Base-by-base conservation (phyloP, 495 filamentous ascomycete genomes). In the Letharia lupina region DNA sequence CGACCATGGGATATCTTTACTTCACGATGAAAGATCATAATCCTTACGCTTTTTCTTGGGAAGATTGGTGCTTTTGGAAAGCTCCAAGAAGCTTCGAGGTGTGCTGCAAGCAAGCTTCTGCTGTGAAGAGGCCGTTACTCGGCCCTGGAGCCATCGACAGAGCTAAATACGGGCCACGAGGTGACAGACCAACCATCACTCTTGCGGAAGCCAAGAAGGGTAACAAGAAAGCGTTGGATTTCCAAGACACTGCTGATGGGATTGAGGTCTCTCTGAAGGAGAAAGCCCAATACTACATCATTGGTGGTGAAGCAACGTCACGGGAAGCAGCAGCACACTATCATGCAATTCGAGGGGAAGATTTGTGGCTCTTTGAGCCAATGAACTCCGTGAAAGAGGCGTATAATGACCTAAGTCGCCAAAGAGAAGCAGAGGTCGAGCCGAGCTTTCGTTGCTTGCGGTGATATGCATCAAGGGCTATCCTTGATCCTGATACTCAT, bases 1-100 rank as follows among this genome's bases (percentile, higher is more conserved):
- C 54, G 31, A 57, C 54, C 54, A 57, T 57, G 54, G 54, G 54
- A 33, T 57, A 57, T 37, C 39, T 37, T 16, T 57, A 20, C 33
- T 57, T 57, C 54, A 57, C 31, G 31, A 20, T 20, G 31, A 20
- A 37, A 1, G 54, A 18, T 11, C 54, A 57, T 20, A 57, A 57
- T 37, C 54, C 54, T n/a, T 35, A 35, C 54, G 8, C 4, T 18
- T 12, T 57, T 37, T n/a, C 31, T 57, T 57, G 54, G 54, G 54
- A 57, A 57, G 54, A 57, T 6, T 57, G 54, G 54, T 57, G 54
- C 54, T 11, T 15, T 1, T 57, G 54, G 54, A 57, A 18, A 37
- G 54, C 54, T 57, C 54, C 54, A 8, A 35, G 15, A 3, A 57
- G 54, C 16, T 57, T 57, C 6, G 31, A 57, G 54, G 2, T 37